Evolutionary conservation across 2,329 filamentous ascomycete species (phyloP).

Genomic region (Dryadomyces sulphureus): DNA sequence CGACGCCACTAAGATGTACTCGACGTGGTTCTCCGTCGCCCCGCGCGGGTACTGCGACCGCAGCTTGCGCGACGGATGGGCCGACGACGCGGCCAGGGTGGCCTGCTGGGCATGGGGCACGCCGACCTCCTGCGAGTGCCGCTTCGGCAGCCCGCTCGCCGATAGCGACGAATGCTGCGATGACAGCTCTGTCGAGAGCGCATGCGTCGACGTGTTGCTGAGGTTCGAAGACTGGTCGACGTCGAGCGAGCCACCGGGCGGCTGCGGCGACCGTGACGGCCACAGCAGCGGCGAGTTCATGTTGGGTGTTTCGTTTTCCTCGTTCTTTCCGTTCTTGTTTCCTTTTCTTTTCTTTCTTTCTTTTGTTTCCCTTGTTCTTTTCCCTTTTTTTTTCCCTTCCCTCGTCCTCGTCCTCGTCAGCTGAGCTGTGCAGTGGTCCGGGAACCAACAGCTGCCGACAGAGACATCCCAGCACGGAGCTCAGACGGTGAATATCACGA

Average conservation of each 20-base stretch:
- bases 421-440: neutral
- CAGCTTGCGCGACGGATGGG: slow-evolving; percentile 38
- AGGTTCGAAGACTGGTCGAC: slow-evolving; percentile 42
- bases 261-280: slow-evolving; percentile 40
- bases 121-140: too few relatives aligned
- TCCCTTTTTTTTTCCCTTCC: too few relatives aligned
- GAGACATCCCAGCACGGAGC: neutral
- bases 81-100: slow-evolving; percentile 22
- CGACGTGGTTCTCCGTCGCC: slow-evolving; percentile 79
- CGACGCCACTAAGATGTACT: slow-evolving; percentile 93
- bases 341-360: neutral
- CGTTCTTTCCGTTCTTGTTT: neutral
- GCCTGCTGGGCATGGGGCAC: too few relatives aligned
- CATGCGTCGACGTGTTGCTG: slow-evolving; percentile 41
- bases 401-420: too few relatives aligned
- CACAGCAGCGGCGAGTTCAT: slow-evolving; percentile 25
- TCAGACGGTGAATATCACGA: neutral
- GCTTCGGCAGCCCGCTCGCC: too few relatives aligned
- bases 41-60: slow-evolving; percentile 66
- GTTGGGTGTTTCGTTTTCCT: slow-evolving; percentile 11
- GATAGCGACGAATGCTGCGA: slow-evolving; percentile 48
- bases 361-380: neutral
- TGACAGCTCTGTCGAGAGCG: slow-evolving; percentile 39
- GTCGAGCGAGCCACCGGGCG: slow-evolving; percentile 24
- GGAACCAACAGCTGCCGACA: neutral